Evolutionary conservation across 2,329 filamentous ascomycete genomes (phyloP).

Genomic region (Cephalotrichum gorgonifer): DNA sequence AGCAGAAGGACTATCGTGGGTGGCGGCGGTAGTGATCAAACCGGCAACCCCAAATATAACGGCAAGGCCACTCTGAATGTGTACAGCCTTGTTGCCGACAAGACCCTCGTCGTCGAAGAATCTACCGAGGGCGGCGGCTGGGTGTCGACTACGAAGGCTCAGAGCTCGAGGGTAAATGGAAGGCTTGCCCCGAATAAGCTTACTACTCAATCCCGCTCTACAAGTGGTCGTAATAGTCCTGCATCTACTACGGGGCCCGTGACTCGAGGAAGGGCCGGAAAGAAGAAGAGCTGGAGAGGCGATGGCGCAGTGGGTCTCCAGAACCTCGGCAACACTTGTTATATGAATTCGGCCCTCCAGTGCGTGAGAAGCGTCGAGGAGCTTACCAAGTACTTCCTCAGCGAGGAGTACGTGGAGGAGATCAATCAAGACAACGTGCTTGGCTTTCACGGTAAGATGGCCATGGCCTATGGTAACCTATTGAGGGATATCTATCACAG

Average conservation of each 20-base stretch:
- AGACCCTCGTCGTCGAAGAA: conserved; percentile 78
- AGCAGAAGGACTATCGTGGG: conserved; percentile 10
- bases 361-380: conserved; percentile 92
- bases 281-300: conserved; percentile 58
- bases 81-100: conserved; percentile 59
- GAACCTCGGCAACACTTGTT: conserved; percentile 95
- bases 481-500: conserved; percentile 71
- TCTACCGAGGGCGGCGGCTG: conserved; percentile 48
- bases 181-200: conserved; percentile 26
- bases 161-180: conserved; percentile 18
- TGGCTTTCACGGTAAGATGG: conserved; percentile 76
- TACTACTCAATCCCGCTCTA: conserved; percentile 5
- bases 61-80: conserved; percentile 56
- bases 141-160: conserved; percentile 25
- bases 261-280: conserved; percentile 62
- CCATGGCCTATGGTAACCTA: conserved; percentile 70
- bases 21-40: conserved; percentile 44
- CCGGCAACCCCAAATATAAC: conserved; percentile 66
- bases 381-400: conserved; percentile 81
- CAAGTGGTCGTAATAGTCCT: conserved; percentile 60
- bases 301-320: conserved; percentile 72
- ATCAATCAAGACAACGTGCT: conserved; percentile 80
- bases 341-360: conserved; percentile 97
- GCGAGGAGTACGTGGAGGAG: conserved; percentile 63
- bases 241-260: conserved; percentile 35